Conservation (phyloP, 176 grass and related monocot genomes). For the Elymus sibiricus region DNA sequence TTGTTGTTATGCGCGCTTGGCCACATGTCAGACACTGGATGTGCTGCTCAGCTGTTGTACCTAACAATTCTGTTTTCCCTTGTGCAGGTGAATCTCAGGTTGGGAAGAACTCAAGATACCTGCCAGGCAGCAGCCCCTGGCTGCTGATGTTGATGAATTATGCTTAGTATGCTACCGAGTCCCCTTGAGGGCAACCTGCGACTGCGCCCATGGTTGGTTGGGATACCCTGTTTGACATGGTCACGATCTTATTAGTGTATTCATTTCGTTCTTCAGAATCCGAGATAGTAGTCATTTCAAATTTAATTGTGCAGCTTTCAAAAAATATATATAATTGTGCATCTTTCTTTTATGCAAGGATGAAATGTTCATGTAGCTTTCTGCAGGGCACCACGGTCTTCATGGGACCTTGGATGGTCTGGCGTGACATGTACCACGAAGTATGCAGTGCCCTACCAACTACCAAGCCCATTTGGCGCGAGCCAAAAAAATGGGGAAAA, state of each 20-base stretch:
- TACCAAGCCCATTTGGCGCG: not conserved
- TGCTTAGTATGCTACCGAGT: too few relatives aligned
- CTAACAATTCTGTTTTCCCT: not conserved
- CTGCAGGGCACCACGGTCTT: not conserved
- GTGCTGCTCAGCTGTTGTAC: not conserved
- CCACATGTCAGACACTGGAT: not conserved
- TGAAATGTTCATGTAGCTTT: not conserved
- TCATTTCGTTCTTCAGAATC: not conserved
- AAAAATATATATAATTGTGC: not conserved
- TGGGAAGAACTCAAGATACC: not conserved
- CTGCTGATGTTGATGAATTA: not conserved
- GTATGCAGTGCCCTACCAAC: not conserved
- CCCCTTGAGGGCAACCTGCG: too few relatives aligned
- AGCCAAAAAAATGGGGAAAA: not conserved
- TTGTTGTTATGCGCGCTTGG: constrained; percentile 7
- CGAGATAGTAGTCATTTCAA: not conserved
- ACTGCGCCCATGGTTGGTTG: not conserved
- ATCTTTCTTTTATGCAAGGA: too few relatives aligned
- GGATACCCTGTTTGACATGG: not conserved
- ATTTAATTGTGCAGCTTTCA: not conserved
- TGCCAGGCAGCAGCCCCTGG: not conserved
- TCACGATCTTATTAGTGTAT: not conserved
- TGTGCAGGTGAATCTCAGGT: not conserved
- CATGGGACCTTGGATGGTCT: not conserved
- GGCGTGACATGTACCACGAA: not conserved